Conservation (phyloP, 2,329 filamentous ascomycete species). For the Aspergillus ochraceus region DNA sequence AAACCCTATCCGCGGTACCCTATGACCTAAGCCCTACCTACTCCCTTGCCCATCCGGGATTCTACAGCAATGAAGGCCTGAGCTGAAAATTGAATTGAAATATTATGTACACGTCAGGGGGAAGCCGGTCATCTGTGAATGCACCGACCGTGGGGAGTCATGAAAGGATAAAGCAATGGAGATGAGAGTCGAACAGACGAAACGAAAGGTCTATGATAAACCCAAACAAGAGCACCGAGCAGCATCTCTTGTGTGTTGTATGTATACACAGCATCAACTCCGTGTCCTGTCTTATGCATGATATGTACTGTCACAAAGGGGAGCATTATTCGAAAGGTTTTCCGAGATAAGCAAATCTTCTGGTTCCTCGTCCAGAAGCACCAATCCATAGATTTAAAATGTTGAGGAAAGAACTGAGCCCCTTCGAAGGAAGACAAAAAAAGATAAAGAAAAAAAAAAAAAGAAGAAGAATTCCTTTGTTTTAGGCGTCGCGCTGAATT, state of each 20-base stretch:
- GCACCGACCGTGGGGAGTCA: background rate
- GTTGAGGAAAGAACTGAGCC: background rate
- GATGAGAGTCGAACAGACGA: background rate
- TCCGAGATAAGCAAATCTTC: background rate
- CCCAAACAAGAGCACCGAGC: background rate
- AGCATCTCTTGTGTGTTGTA: constrained; percentile 5
- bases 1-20: constrained; percentile 18
- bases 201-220: background rate
- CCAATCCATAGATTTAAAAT: background rate
- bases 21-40: constrained; percentile 30
- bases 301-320: constrained; percentile 14
- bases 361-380: background rate
- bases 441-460: background rate
- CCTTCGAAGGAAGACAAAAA: background rate
- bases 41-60: too few species aligned
- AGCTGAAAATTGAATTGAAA: background rate
- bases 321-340: background rate
- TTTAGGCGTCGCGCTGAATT: constrained; percentile 42
- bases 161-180: background rate
- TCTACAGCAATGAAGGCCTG: background rate
- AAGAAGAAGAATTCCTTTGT: background rate
- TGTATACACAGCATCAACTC: constrained; percentile 20
- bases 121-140: constrained; percentile 6
- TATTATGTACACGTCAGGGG: background rate
- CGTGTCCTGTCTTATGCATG: constrained; percentile 16